Conservation (phyloP, 2,329 filamentous ascomycete genomes). For the Fusarium nurragi region DNA sequence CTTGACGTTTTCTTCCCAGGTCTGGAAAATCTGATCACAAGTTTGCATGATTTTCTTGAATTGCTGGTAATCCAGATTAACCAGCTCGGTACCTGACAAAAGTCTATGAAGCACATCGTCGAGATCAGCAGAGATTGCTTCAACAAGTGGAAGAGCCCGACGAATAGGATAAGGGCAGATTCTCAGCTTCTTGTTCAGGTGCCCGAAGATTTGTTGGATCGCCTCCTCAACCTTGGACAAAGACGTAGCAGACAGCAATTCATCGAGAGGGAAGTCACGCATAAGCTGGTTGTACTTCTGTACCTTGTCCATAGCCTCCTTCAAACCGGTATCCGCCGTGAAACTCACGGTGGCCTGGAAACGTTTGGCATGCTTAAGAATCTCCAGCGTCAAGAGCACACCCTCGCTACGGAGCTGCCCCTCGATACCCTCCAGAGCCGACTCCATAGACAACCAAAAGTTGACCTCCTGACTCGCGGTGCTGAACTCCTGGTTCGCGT, state of each 20-base stretch:
- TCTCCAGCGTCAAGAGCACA: conserved; percentile 89
- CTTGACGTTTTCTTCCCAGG: conserved; percentile 96
- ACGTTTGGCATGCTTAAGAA: conserved; percentile 95
- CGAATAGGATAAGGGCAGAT: conserved; percentile 96
- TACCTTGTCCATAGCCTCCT: conserved; percentile 94
- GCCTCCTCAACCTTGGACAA: conserved; percentile 89
- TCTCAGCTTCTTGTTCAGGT: conserved; percentile 97
- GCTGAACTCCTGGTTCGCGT: conserved; percentile 61
- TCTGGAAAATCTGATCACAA: conserved; percentile 85
- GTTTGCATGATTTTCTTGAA: conserved; percentile 87
- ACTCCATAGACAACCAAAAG: conserved; percentile 98
- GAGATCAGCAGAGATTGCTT: conserved; percentile 93
- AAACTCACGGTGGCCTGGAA: conserved; percentile 99
- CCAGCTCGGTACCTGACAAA: conserved; percentile 84
- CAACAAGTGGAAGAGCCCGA: conserved; percentile 90
- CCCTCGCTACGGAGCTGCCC: conserved; percentile 87
- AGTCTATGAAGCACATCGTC: conserved; percentile 86
- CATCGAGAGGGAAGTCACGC: conserved; percentile 96
- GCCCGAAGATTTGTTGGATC: conserved; percentile 86
- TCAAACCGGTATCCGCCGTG: conserved; percentile 91
- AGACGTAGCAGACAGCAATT: conserved; percentile 90
- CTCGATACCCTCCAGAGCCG: conserved; percentile 90
- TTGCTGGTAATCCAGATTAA: conserved; percentile 91
- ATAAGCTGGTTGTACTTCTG: conserved; percentile 99
- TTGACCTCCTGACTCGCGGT: conserved; percentile 98